These are phyloP conservation scores for Malbranchea cinnamomea DNA, from an alignment of 2,329 filamentous ascomycete genomes.

Conservation along the genomic window DNA sequence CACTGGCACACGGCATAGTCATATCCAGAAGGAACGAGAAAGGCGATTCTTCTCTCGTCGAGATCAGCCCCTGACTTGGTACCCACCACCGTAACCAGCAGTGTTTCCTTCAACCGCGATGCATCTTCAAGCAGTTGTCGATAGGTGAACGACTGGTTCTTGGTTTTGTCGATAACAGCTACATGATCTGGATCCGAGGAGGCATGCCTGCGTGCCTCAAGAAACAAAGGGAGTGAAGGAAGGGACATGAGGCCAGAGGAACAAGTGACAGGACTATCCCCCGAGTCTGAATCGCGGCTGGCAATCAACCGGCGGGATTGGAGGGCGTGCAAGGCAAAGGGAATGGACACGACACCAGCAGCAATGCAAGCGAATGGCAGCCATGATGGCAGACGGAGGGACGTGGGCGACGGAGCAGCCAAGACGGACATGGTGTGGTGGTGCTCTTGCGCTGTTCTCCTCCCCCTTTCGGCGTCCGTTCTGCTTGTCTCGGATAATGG, in stretches of 20 bases:
- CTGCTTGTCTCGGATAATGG: no score
- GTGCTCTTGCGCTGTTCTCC: no score
- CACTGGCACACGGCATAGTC: constrained; percentile 29
- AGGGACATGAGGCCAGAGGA: constrained; percentile 16
- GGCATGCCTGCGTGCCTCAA: constrained; percentile 22
- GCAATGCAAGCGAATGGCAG: constrained; percentile 2
- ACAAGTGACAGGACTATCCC: constrained; percentile 2
- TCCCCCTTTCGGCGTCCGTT: no score
- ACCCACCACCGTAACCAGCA: no score
- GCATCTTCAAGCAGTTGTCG: constrained; percentile 26
- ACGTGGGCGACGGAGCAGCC: neutral
- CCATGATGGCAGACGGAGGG: constrained; percentile 2
- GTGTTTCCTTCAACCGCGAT: constrained; percentile 20
- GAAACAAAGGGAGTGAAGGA: constrained; percentile 26
- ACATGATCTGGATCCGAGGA: constrained; percentile 19
- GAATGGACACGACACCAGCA: constrained; percentile 2
- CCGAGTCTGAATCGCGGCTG: constrained; percentile 3
- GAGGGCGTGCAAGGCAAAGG: constrained; percentile 2
- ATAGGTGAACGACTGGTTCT: constrained; percentile 26
- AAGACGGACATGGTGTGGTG: constrained; percentile 1
- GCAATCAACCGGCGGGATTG: constrained; percentile 1
- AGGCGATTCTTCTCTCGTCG: constrained; percentile 25
- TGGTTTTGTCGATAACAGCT: constrained; percentile 25
- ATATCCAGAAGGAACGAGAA: constrained; percentile 26
- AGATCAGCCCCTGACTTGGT: constrained; percentile 21